Evolutionary conservation across 371 early-diverging fungal species (phyloP).

Genomic region (Haplosporangium sp.): DNA sequence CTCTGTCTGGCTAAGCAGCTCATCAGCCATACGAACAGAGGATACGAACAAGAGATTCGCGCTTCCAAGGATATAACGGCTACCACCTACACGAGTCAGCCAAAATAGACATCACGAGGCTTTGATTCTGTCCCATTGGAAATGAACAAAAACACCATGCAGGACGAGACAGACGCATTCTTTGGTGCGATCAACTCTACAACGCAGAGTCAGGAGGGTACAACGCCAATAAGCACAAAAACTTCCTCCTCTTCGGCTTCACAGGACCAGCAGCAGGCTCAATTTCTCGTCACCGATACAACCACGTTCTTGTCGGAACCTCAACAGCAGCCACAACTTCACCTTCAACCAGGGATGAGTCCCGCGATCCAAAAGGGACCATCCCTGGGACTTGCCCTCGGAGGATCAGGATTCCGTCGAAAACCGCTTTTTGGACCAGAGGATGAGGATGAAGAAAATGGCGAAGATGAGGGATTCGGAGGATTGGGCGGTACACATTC

Average conservation of each 20-base stretch:
- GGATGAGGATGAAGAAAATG: constrained; percentile 13
- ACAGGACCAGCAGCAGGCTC: constrained; percentile 7
- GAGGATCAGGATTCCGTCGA: constrained; percentile 51
- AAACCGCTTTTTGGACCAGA: constrained; percentile 52
- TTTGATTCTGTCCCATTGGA: too few relatives aligned
- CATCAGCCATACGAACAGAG: too few relatives aligned
- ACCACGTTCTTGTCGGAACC: constrained; percentile 8
- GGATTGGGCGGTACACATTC: too few relatives aligned
- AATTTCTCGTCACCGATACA: background rate
- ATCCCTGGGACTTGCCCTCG: constrained; percentile 45
- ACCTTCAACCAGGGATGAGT: constrained; percentile 46
- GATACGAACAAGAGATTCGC: too few relatives aligned
- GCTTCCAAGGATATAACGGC: background rate
- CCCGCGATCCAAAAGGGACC: constrained; percentile 47
- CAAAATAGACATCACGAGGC: background rate
- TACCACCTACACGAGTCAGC: background rate
- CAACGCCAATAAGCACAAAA: background rate
- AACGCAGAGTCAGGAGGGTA: background rate
- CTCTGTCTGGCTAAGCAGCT: too few relatives aligned
- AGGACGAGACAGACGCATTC: constrained; percentile 46
- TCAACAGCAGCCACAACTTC: background rate
- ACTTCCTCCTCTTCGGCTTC: background rate
- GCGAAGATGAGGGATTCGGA: background rate
- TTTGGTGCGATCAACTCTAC: constrained; percentile 33
- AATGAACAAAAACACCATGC: constrained; percentile 2